Conservation (phyloP, 2,329 filamentous ascomycete genomes). For the Neofusicoccum cordaticola region DNA sequence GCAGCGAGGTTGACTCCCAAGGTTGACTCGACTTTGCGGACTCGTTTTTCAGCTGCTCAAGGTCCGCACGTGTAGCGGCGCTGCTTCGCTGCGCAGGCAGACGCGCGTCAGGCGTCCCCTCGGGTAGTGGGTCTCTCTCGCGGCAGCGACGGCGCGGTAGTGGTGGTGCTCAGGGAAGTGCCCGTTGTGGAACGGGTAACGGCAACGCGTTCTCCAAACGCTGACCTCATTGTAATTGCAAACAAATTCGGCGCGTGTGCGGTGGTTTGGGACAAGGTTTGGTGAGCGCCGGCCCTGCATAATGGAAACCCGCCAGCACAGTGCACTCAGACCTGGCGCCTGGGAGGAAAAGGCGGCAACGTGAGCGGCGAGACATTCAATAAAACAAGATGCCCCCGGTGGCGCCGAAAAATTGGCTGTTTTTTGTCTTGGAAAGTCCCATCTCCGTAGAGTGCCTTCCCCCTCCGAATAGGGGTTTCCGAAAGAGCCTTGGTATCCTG, state of each 20-base stretch:
- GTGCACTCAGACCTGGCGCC: not conserved
- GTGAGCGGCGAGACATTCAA: constrained; percentile 13
- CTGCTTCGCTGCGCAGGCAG: not conserved
- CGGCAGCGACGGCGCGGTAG: not conserved
- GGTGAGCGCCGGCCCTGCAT: not conserved
- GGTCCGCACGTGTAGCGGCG: not conserved
- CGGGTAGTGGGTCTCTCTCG: constrained; percentile 5
- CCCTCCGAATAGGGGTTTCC: constrained; percentile 11
- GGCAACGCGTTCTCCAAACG: not conserved
- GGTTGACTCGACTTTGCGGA: not conserved
- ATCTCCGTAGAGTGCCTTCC: constrained; percentile 2
- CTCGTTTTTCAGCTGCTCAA: not conserved
- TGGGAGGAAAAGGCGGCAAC: not conserved
- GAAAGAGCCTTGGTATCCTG: not conserved
- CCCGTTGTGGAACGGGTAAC: not conserved
- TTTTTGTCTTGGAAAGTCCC: constrained; percentile 4
- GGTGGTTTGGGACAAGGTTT: not conserved
- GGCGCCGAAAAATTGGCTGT: constrained; percentile 11
- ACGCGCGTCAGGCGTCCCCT: constrained; percentile 10
- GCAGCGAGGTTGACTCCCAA: constrained; percentile 2
- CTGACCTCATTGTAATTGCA: not conserved
- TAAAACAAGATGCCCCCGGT: not conserved
- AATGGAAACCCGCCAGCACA: not conserved
- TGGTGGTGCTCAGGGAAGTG: not conserved
- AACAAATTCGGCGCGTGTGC: not conserved